phyloP scores from a whole-genome alignment of 805 yeast species.

The Yarrowia sp. region DNA sequence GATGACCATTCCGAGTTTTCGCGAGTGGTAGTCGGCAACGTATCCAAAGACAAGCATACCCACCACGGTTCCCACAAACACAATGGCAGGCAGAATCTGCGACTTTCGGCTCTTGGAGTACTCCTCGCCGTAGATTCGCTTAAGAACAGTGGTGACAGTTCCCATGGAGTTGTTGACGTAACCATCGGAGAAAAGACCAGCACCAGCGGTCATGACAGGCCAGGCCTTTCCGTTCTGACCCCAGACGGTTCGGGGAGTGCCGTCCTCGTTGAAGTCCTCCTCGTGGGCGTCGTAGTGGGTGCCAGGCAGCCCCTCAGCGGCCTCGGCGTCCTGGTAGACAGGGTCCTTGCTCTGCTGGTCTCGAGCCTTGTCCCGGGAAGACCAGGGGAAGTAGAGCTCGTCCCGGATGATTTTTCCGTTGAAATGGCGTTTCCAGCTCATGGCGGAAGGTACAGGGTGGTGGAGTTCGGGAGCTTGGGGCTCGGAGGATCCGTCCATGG shows the following conservation, averaged over 20 bases:
- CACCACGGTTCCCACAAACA: conserved; percentile 90
- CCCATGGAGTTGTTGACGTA: conserved; percentile 86
- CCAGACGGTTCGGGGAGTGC: conserved; percentile 22
- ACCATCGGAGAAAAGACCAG: conserved; percentile 93
- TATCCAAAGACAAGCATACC: conserved; percentile 86
- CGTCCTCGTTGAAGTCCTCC: conserved; percentile 24
- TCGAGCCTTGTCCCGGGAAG: conserved; percentile 9
- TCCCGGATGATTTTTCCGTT: conserved; percentile 27
- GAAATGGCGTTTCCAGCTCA: conserved; percentile 31
- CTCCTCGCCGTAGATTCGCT: conserved; percentile 67
- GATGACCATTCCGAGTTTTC: conserved; percentile 82
- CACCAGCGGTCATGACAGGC: conserved; percentile 85
- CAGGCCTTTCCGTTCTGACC: conserved; percentile 50
- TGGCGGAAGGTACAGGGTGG: conserved; percentile 4
- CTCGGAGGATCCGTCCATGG: background rate
- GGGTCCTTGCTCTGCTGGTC: conserved; percentile 28
- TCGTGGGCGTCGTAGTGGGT: conserved; percentile 9
- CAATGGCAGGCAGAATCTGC: conserved; percentile 82
- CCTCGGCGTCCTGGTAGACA: conserved; percentile 20
- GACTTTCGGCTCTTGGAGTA: conserved; percentile 72
- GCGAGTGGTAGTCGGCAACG: conserved; percentile 76
- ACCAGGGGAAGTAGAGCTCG: conserved; percentile 32
- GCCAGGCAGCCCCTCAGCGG: conserved; percentile 9
- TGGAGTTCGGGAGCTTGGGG: too few relatives aligned
- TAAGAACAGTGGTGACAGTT: conserved; percentile 77